Percentiles rank a stretch among this genome's conserved stretches.
These are phyloP conservation scores for Boeremia exigua DNA, from an alignment of 2,329 filamentous ascomycete genomes.

Conservation along the genomic window DNA sequence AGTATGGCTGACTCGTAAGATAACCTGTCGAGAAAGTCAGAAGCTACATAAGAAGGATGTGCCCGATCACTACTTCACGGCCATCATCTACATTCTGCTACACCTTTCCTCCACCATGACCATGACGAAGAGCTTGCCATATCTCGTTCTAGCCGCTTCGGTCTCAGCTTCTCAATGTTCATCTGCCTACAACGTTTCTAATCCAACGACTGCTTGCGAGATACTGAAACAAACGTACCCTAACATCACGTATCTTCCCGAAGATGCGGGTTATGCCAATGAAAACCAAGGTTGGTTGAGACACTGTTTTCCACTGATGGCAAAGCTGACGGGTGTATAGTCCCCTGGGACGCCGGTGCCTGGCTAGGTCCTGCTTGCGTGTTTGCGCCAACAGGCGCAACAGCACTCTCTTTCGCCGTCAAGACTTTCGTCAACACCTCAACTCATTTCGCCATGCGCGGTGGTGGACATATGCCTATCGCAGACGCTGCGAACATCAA, in stretches of 20 bases:
- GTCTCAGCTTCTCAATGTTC: neutral
- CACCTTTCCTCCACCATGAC: neutral
- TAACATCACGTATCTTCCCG: conserved; percentile 16
- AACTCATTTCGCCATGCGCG: conserved; percentile 29
- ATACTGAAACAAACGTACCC: conserved; percentile 11
- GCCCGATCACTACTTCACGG: neutral
- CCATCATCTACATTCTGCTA: neutral
- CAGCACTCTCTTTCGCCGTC: conserved; percentile 26
- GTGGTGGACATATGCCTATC: conserved; percentile 35
- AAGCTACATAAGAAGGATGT: neutral
- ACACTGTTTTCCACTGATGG: neutral
- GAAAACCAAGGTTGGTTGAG: conserved; percentile 11
- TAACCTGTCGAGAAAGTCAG: too few relatives aligned
- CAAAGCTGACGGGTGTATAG: conserved; percentile 2
- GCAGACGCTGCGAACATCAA: conserved; percentile 28
- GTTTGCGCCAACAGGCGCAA: conserved; percentile 21
- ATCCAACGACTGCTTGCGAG: conserved; percentile 6
- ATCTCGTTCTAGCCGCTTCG: neutral
- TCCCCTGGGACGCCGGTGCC: conserved; percentile 12
- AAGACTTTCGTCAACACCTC: conserved; percentile 18
- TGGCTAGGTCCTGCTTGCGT: conserved; percentile 28
- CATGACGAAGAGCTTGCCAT: neutral
- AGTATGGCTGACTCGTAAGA: too few relatives aligned
- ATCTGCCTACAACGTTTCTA: neutral
- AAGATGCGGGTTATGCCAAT: conserved; percentile 11